Evolutionary conservation across 345 rosid species (phyloP), one percentile per base, ranked within the genome.

Genomic region (Lumnitzera racemosa): DNA sequence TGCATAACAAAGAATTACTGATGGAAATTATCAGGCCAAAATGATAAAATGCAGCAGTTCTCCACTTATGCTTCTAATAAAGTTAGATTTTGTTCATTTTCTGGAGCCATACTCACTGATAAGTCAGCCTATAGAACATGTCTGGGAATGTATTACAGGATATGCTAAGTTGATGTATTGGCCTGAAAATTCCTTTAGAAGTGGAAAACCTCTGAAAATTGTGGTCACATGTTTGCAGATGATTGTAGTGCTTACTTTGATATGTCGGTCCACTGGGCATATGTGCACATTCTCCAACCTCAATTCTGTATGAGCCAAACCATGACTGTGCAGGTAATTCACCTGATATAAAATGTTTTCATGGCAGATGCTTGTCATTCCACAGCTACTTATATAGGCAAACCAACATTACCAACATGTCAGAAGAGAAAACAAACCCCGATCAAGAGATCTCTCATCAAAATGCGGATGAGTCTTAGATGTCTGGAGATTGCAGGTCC

Each of bases 401-500:
- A 61, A 13, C 11, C 43, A 61, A 11, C 48, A 55, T 41, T 17
- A 15, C 24, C n/a, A 15, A 51, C 46, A 46, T 23, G 31, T 55
- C 20, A 15, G 61, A 14, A 53, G 66, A 41, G 24, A 20, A 65
- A 31, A 62, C 96, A 78, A 83, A 92, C 96, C 64, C 98, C 96
- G 58, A 92, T 92, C 65, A 92, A 72, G 67, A 89, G 87, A 78
- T 92, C 96, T 65, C 98, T 87, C 94, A 87, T 79, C 74, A 92
- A 71, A 66, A 78, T 67, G 55, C 96, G 89, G 43, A 78, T 87
- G 27, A 89, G 80, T 74, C 96, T 84, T 67, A 81, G 71, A 70
- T 92, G 88, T 70, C 96, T 77, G 61, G 98, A 85, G 50, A 89
- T 87, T 24, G 89, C 94, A 66, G 98, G 94, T n/a, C 98, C 98